Evolutionary conservation across 129 eudicot genomes (phyloP).

Genomic region (Deinandra increscens): DNA sequence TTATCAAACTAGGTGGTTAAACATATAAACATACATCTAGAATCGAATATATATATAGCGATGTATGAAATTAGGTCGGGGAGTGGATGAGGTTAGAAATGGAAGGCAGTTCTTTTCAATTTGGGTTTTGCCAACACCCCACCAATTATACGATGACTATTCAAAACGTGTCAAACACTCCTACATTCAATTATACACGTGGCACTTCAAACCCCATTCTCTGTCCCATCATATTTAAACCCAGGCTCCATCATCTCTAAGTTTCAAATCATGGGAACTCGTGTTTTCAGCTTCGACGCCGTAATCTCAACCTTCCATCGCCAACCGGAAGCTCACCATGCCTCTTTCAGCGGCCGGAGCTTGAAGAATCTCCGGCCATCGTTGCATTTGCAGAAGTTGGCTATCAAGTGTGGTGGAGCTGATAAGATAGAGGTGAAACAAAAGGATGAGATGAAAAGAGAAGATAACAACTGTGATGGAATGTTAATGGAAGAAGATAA

Average conservation of each 20-base stretch:
- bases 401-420: slow-evolving; percentile 32
- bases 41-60: too few relatives aligned
- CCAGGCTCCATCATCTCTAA: not conserved
- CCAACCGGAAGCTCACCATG: not conserved
- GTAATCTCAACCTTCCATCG: not conserved
- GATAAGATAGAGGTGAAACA: slow-evolving; percentile 22
- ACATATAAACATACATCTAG: too few relatives aligned
- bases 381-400: slow-evolving; percentile 18
- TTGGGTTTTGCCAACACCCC: not conserved
- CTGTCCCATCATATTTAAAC: slow-evolving; percentile 14
- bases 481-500: slow-evolving; percentile 1
- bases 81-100: too few relatives aligned
- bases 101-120: too few relatives aligned
- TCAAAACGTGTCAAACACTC: slow-evolving; percentile 17
- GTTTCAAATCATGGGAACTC: slow-evolving; percentile 20
- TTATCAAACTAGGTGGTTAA: too few relatives aligned
- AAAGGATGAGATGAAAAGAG: slow-evolving; percentile 30
- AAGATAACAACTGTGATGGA: slow-evolving; percentile 25
- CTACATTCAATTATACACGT: slow-evolving; percentile 18
- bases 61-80: too few relatives aligned
- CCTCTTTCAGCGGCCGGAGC: slow-evolving; percentile 4
- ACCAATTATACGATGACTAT: not conserved
- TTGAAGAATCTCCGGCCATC: slow-evolving; percentile 9
- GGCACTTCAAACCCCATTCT: not conserved
- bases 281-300: not conserved